Conservation (phyloP, 2,329 filamentous ascomycete species). For the Fusarium sulawesiense region DNA sequence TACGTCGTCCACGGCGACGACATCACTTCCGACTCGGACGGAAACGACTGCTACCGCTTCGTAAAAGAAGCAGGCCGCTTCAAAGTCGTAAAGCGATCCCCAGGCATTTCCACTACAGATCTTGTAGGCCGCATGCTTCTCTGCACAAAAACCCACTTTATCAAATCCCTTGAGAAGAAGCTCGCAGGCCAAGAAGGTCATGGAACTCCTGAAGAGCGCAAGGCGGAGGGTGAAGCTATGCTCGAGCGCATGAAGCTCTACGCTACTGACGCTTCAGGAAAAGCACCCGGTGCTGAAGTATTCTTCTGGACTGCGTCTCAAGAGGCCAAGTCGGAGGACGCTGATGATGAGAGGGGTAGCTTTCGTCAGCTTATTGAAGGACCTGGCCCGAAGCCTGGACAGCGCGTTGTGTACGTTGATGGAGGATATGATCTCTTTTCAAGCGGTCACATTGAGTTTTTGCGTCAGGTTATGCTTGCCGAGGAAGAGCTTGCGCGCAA, state of each 20-base stretch:
- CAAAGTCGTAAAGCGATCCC: constrained; percentile 96
- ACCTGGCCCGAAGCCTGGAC: constrained; percentile 76
- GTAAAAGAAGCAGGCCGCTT: constrained; percentile 95
- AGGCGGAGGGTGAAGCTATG: constrained; percentile 74
- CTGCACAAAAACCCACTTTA: constrained; percentile 94
- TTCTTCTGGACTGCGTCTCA: constrained; percentile 80
- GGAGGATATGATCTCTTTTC: constrained; percentile 97
- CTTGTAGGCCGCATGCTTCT: constrained; percentile 98
- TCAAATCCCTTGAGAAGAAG: constrained; percentile 78
- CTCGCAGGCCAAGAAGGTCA: constrained; percentile 79
- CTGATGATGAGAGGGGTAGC: constrained; percentile 69
- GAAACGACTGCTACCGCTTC: constrained; percentile 97
- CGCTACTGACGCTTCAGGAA: constrained; percentile 85
- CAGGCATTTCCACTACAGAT: constrained; percentile 96
- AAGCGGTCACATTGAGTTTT: constrained; percentile 95
- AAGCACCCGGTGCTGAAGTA: constrained; percentile 81
- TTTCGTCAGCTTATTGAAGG: constrained; percentile 79
- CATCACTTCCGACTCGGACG: constrained; percentile 92
- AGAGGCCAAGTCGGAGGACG: constrained; percentile 57
- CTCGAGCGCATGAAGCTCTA: constrained; percentile 83
- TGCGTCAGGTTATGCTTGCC: constrained; percentile 77
- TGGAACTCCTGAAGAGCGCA: constrained; percentile 75
- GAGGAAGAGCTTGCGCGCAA: constrained; percentile 77
- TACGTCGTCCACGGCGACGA: constrained; percentile 98
- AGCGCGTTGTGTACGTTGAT: constrained; percentile 93